These are phyloP conservation scores for Mollisia scopiformis DNA, from an alignment of 2,329 filamentous ascomycete species.

Conservation along the genomic window DNA sequence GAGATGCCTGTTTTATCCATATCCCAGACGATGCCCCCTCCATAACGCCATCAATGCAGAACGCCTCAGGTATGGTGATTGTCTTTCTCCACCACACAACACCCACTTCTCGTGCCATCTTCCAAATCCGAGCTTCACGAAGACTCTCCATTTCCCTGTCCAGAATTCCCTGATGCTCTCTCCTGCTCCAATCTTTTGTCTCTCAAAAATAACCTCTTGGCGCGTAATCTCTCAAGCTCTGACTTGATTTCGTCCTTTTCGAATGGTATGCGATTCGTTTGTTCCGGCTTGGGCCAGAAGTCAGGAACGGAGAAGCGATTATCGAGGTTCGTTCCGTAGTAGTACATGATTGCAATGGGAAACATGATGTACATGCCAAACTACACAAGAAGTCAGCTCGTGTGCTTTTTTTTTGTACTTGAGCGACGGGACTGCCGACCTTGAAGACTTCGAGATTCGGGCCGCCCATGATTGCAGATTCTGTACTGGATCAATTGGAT, in stretches of 20 bases:
- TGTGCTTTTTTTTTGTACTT: not conserved
- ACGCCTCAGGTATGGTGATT: slow-evolving; percentile 6
- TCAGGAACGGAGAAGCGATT: slow-evolving; percentile 83
- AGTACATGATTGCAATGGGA: slow-evolving; percentile 99
- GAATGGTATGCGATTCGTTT: slow-evolving; percentile 76
- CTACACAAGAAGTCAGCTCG: slow-evolving; percentile 49
- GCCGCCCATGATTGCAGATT: slow-evolving; percentile 67
- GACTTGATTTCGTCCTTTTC: slow-evolving; percentile 81
- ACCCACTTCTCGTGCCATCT: not conserved
- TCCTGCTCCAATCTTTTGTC: slow-evolving; percentile 37
- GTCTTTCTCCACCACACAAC: not conserved
- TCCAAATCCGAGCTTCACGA: not conserved
- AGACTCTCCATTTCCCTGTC: slow-evolving; percentile 10
- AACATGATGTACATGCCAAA: slow-evolving; percentile 99
- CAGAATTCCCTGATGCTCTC: slow-evolving; percentile 2
- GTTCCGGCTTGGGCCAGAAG: slow-evolving; percentile 88
- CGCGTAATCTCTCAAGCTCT: slow-evolving; percentile 52
- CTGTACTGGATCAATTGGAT: not conserved
- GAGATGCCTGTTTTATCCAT: slow-evolving; percentile 1
- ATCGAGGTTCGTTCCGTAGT: slow-evolving; percentile 98
- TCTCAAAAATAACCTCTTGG: slow-evolving; percentile 37
- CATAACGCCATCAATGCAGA: slow-evolving; percentile 27
- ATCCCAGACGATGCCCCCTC: not conserved
- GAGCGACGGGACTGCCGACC: slow-evolving; percentile 49
- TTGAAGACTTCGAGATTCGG: slow-evolving; percentile 96